Conservation (phyloP, 192 early-diverging fungal genomes). For the Coemansia sp. region DNA sequence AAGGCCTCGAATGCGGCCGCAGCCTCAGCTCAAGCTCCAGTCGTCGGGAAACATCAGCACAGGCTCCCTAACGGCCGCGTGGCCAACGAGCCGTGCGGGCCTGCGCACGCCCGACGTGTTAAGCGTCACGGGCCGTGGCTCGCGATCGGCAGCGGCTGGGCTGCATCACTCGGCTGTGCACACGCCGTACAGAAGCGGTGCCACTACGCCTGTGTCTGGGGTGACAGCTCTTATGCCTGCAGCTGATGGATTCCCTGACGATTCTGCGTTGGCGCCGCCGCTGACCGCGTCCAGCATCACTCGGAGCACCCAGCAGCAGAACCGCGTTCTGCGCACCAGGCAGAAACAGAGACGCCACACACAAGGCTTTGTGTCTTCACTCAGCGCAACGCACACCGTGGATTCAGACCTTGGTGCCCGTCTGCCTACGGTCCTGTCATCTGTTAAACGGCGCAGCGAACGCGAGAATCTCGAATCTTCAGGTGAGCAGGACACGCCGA, state of each 20-base stretch:
- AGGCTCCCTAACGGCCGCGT: not conserved
- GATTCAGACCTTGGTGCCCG: no score
- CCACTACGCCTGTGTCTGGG: not conserved
- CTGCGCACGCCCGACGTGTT: no score
- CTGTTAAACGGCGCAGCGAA: no score
- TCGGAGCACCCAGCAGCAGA: not conserved
- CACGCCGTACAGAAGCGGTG: no score
- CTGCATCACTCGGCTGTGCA: not conserved
- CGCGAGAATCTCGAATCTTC: not conserved
- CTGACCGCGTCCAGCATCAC: not conserved
- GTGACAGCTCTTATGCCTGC: not conserved
- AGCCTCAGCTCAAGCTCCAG: not conserved
- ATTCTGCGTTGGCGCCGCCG: constrained; percentile 8
- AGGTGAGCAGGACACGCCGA: not conserved
- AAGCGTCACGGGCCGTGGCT: not conserved
- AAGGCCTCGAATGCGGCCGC: not conserved
- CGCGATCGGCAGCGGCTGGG: not conserved
- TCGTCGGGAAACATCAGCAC: not conserved
- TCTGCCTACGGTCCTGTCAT: no score
- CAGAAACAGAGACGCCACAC: constrained; percentile 7
- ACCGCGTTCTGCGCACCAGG: not conserved
- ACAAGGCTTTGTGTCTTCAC: not conserved
- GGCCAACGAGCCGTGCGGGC: no score
- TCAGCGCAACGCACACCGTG: no score
- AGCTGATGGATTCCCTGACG: constrained; percentile 27